Conservation (phyloP, 2,329 filamentous ascomycete genomes). For the Pestalotiopsis sp. region DNA sequence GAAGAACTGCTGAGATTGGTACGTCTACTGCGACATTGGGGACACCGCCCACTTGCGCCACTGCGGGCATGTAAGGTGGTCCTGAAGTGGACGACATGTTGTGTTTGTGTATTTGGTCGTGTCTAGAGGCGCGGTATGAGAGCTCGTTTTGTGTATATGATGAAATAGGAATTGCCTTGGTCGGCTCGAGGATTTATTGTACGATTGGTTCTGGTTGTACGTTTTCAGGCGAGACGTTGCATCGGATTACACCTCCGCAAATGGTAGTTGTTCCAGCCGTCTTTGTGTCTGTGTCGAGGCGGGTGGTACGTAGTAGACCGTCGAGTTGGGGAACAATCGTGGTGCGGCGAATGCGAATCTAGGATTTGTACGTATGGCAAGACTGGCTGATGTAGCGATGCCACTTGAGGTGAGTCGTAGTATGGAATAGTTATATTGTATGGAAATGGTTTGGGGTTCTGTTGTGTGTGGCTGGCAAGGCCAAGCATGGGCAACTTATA, state of each 20-base stretch:
- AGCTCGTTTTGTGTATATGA: background rate
- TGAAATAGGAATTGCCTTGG: background rate
- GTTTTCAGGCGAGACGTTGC: background rate
- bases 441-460: background rate
- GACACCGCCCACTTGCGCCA: conserved; percentile 10
- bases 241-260: background rate
- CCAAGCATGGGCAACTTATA: background rate
- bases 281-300: background rate
- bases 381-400: background rate
- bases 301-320: background rate
- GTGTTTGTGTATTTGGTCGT: background rate
- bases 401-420: background rate
- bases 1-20: conserved; percentile 10
- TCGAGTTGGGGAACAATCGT: background rate
- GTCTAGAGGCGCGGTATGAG: background rate
- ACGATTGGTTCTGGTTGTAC: background rate
- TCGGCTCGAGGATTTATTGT: background rate
- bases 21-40: conserved; percentile 2
- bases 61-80: conserved; percentile 6
- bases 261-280: background rate
- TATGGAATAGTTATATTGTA: background rate
- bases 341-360: background rate
- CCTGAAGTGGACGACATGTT: conserved; percentile 12
- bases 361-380: background rate
- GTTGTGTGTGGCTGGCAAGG: background rate